Conservation (phyloP, 805 yeast genomes). For the Metschnikowia picachoensis region DNA sequence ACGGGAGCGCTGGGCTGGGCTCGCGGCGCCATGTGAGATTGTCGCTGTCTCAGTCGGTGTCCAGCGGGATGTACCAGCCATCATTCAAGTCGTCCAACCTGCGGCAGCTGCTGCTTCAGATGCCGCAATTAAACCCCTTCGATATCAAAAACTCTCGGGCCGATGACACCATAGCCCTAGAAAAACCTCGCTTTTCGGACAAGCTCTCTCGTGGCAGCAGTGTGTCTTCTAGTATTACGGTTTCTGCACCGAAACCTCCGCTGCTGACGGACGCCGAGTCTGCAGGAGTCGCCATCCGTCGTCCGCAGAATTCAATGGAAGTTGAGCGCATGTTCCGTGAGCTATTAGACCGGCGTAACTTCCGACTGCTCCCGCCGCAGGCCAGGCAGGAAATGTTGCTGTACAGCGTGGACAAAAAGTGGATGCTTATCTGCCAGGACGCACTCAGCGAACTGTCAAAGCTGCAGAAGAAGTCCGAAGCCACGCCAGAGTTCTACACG, state of each 20-base stretch:
- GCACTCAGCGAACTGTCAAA: conserved; percentile 71
- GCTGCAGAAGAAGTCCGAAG: conserved; percentile 28
- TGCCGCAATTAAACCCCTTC: conserved; percentile 27
- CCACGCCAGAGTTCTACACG: conserved; percentile 73
- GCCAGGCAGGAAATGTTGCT: conserved; percentile 75
- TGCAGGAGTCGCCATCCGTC: conserved; percentile 42
- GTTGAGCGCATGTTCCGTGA: conserved; percentile 74
- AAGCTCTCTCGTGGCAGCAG: conserved; percentile 3
- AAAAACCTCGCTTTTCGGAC: conserved; percentile 7
- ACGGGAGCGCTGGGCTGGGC: conserved; percentile 1
- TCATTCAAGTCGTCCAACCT: conserved; percentile 21
- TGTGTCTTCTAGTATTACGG: neutral
- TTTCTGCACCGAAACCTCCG: conserved; percentile 5
- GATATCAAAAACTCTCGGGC: conserved; percentile 22
- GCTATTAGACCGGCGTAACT: conserved; percentile 80
- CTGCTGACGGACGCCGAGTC: conserved; percentile 5
- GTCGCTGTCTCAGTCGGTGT: conserved; percentile 6
- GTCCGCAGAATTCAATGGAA: conserved; percentile 61
- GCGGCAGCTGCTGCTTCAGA: conserved; percentile 21
- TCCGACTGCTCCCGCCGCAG: conserved; percentile 60
- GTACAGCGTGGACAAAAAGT: conserved; percentile 75
- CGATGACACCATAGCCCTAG: conserved; percentile 6
- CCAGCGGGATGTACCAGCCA: conserved; percentile 7
- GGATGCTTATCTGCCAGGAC: conserved; percentile 90
- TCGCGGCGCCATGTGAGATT: conserved; percentile 10